Evolutionary conservation across 2,329 filamentous ascomycete genomes (phyloP).

Genomic region (Aspergillus quadricinctus): DNA sequence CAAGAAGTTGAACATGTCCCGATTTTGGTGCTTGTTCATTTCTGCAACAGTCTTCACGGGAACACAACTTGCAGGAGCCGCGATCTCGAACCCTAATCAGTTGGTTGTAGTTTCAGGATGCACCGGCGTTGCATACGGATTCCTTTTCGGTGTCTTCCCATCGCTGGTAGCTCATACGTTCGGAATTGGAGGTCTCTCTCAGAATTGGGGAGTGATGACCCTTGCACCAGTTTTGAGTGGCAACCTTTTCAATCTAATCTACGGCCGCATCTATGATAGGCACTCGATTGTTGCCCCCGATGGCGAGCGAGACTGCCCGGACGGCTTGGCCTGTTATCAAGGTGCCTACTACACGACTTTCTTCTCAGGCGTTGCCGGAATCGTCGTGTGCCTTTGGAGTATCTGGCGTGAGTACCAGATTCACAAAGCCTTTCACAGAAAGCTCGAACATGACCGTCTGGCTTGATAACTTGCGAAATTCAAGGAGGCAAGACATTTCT

Average conservation of each 20-base stretch:
- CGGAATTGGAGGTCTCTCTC: constrained; percentile 79
- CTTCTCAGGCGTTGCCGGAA: constrained; percentile 63
- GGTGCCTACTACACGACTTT: constrained; percentile 78
- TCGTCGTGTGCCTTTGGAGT: constrained; percentile 61
- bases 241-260: constrained; percentile 89
- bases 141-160: constrained; percentile 90
- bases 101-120: constrained; percentile 75
- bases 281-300: constrained; percentile 67
- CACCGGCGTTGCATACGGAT: constrained; percentile 85
- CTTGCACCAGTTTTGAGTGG: constrained; percentile 81
- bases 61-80: constrained; percentile 73
- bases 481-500: background rate
- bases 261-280: constrained; percentile 75
- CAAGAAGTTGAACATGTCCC: constrained; percentile 71
- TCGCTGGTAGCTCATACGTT: constrained; percentile 87
- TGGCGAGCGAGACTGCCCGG: constrained; percentile 69
- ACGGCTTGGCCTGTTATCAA: constrained; percentile 76
- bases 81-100: constrained; percentile 69
- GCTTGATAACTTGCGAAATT: constrained; percentile 16
- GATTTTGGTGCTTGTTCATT: constrained; percentile 84
- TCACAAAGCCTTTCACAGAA: constrained; percentile 22
- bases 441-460: constrained; percentile 29
- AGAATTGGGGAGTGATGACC: constrained; percentile 97
- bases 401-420: constrained; percentile 38
- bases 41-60: constrained; percentile 73